Base-by-base conservation (phyloP, 1,284 basidiomycete species). In the Rhizoctonia solani region DNA sequence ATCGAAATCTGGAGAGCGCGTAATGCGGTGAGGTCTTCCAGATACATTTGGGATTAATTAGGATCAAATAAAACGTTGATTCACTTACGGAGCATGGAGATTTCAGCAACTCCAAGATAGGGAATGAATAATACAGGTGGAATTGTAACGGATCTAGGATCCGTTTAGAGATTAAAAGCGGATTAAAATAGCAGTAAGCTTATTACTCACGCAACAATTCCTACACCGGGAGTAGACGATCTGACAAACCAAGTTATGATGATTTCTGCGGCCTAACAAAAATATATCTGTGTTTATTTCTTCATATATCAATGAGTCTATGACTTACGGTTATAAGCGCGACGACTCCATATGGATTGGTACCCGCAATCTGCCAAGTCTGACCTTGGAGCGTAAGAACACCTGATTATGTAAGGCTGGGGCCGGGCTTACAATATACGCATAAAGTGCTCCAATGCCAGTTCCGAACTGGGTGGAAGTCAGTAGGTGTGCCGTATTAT, bases 171-270 rank as follows among this genome's bases (percentile, higher is more conserved):
- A 19, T 41, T 27, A 8, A 39, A 25, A 32, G 37, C 37, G 9
- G 16, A 47, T n/a, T n/a, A n/a, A n/a, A n/a, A n/a, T n/a, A n/a
- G n/a, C n/a, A 39, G 21, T 49, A 52, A 16, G 53, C 5, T 6
- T 21, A 9, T 13, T 3, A 75, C 79, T 70, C 63, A 83, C 82
- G 79, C 78, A 49, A 83, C 82, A 23, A 79, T 77, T 4, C 81
- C 82, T 16, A 83, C 72, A 1, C 81, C 79, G 14, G 79, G 75
- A 14, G 81, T 73, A 0, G 72, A 74, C 0, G 81, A 79, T 29
- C 77, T 74, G 3, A 78, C 79, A 41, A 83, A 71, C 78, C 80
- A 83, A 34, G 80, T 81, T 34, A 82, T 77, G 1, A 81, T 80
- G 29, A 84, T 68, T 69, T 83, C 83, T 21, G 79, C 78, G 3